Percentiles rank a stretch among this genome's conserved stretches.
Evolutionary conservation across 139 green algal genomes (phyloP).

Genomic region (Trebouxia sp.): DNA sequence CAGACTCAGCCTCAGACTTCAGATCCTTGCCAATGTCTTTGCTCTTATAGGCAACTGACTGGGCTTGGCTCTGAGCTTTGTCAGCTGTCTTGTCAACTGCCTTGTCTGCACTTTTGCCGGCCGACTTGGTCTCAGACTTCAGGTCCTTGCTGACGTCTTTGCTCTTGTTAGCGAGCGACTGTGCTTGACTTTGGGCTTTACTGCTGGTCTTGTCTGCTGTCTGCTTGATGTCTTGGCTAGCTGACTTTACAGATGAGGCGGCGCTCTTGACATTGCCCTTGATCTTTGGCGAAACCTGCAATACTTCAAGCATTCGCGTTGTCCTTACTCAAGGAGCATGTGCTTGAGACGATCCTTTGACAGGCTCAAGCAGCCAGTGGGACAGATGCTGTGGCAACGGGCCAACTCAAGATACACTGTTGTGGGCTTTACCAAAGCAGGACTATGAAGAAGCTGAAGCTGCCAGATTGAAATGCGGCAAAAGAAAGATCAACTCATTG

Average conservation of each 20-base stretch:
- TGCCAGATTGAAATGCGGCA: too few relatives aligned
- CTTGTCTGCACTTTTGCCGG: not conserved
- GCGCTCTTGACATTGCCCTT: not conserved
- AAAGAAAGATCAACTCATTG: too few relatives aligned
- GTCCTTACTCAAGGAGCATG: not conserved
- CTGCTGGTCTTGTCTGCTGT: not conserved
- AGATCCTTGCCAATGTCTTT: conserved; percentile 11
- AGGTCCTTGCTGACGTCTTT: not conserved
- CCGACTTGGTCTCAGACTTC: not conserved
- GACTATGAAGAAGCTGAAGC: too few relatives aligned
- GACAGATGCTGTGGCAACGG: too few relatives aligned
- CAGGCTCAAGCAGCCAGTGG: too few relatives aligned
- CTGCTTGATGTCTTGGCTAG: not conserved
- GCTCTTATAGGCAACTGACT: not conserved
- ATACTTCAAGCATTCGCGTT: not conserved
- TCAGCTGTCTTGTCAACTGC: not conserved
- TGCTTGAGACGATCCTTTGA: too few relatives aligned
- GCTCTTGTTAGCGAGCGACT: not conserved
- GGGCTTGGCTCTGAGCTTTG: not conserved
- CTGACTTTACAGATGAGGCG: not conserved
- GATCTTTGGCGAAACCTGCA: not conserved
- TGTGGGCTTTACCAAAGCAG: too few relatives aligned
- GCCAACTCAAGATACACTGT: too few relatives aligned
- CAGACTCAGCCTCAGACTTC: not conserved
- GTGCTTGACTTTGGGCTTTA: not conserved